A percentile compares a stretch with the other conserved stretches of the same genome.
These are phyloP conservation scores for Plasmodium ovale DNA, from an alignment of 169 alveolate genomes.

Conservation along the genomic window DNA sequence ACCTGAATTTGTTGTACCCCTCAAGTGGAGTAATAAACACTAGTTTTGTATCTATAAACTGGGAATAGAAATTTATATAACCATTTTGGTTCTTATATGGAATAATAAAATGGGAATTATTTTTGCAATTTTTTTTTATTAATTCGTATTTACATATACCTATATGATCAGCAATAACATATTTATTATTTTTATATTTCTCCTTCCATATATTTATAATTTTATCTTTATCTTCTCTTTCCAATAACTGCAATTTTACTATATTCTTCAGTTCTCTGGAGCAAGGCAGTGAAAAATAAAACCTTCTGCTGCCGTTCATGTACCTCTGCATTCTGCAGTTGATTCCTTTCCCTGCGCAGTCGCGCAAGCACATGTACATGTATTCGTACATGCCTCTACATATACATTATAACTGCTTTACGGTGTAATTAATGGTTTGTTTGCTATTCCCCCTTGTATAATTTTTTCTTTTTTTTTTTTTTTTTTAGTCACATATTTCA, in stretches of 20 bases:
- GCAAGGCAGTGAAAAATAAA: conserved; percentile 64
- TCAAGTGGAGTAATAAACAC: conserved; percentile 44
- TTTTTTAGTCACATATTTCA: too few species aligned
- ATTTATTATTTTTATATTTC: conserved; percentile 46
- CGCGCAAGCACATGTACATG: too few species aligned
- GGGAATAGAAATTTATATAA: conserved; percentile 50
- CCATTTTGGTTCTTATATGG: conserved; percentile 68
- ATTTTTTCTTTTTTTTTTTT: too few species aligned
- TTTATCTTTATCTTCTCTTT: conserved; percentile 45
- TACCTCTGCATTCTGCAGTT: conserved; percentile 18
- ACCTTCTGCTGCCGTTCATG: conserved; percentile 7
- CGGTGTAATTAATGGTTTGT: too few species aligned
- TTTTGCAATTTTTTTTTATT: conserved; percentile 59
- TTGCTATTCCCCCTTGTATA: too few species aligned
- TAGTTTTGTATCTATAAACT: conserved; percentile 52
- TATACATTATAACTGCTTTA: too few species aligned
- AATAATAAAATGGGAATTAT: conserved; percentile 64
- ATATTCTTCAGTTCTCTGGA: conserved; percentile 58
- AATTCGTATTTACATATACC: conserved; percentile 42
- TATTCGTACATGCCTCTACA: too few species aligned
- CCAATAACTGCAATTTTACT: conserved; percentile 45
- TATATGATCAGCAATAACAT: conserved; percentile 54
- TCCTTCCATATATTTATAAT: conserved; percentile 64
- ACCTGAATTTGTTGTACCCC: conserved; percentile 27
- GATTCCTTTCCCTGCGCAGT: not conserved